Evolutionary conservation across 305 asterid species (phyloP).

Genomic region (Fraxinus baroniana): DNA sequence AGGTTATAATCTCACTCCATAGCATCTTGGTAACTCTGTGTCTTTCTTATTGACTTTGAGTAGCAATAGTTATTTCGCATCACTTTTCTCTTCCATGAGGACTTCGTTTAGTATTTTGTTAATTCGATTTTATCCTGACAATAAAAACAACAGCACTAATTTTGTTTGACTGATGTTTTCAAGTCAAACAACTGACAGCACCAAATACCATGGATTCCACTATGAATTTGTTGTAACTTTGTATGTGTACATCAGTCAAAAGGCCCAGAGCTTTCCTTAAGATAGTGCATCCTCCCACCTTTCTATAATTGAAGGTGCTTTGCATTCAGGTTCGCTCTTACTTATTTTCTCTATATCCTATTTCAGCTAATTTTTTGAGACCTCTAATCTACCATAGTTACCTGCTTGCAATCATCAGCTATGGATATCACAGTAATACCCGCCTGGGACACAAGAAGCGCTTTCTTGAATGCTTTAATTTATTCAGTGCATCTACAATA

Average conservation of each 20-base stretch:
- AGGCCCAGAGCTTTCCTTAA: neutral
- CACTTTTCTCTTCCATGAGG: neutral
- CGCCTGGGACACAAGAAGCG: neutral
- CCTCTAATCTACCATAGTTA: neutral
- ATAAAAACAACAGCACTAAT: neutral
- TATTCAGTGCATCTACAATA: neutral
- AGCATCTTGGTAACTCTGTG: neutral
- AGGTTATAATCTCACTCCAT: neutral
- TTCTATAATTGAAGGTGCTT: neutral
- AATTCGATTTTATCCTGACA: neutral
- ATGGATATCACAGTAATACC: neutral
- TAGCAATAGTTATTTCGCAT: neutral
- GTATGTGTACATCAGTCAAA: neutral
- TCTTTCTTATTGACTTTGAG: neutral
- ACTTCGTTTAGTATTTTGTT: neutral
- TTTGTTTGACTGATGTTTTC: neutral
- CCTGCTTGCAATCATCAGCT: neutral
- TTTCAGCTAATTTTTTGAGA: neutral
- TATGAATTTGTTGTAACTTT: neutral
- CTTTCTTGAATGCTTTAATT: neutral
- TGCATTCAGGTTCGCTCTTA: neutral
- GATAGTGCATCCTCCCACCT: neutral
- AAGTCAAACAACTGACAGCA: neutral
- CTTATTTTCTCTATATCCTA: neutral
- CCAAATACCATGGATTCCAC: neutral